Base-by-base conservation (phyloP, 805 yeast genomes). In the Yamadazyma nakazawae region DNA sequence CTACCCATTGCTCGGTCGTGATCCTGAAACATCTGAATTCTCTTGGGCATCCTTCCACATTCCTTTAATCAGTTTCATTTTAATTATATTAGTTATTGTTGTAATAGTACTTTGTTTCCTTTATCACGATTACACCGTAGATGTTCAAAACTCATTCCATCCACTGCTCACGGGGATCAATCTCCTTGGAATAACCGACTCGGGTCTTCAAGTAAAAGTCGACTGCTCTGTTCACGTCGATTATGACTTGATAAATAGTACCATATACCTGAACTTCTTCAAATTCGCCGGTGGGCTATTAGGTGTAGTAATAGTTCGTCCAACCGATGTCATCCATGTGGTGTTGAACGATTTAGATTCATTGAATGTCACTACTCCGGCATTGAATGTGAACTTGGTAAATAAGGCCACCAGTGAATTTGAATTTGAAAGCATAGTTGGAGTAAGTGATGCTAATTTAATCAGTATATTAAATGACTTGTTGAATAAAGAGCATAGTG, bases 131-230 rank as follows among this genome's bases (percentile, higher is more conserved):
- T 46, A 43, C 21, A 46, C 37, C 21, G 47, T 26, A 21, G 52
- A 50, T 8, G 43, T 52, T 12, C 45, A 41, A 35, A 52, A 55
- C 43, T 58, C 68, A 2, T 49, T 65, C 11, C 52, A 49, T 14
- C 50, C 64, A 12, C 51, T 59, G 19, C 34, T 66, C 1, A 56
- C 63, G 24, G 54, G 58, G 16, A 49, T 67, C 4, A 54, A 68
- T 3, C 47, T 68, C 6, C 39, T 56, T 3, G 51, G 51, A 11
- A 45, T 66, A 19, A 56, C 56, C 26, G 59, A 58, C 14, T 39
- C 43, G 6, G 75, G 75, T 2, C 38, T 67, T 5, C 54, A 59
- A 18, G 53, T 65, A 17, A 65, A 61, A 42, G 61, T 68, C 14
- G 48, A 52, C 4, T 67, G 66, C 2, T 42, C 58, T 0, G 43